These are phyloP conservation scores for Chenopodium berlandieri DNA, from an alignment of 148 eudicot genomes.

Conservation along the genomic window DNA sequence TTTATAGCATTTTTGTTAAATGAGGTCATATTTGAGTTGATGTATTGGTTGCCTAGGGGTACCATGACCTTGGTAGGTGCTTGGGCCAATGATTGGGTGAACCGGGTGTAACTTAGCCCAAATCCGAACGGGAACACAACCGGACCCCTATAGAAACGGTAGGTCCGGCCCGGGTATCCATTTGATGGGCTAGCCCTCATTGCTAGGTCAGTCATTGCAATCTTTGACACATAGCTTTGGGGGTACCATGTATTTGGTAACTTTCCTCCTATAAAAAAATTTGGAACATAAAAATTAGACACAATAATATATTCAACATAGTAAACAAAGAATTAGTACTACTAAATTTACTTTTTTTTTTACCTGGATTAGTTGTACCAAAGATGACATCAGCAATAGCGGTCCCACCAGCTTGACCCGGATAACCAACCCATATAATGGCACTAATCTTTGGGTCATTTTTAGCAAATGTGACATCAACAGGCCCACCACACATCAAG, in stretches of 20 bases:
- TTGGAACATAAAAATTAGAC: slow-evolving; percentile 25
- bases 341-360: neutral
- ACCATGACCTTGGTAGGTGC: slow-evolving; percentile 44
- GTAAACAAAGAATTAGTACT: neutral
- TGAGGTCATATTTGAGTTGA: slow-evolving; percentile 36
- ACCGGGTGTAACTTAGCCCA: slow-evolving; percentile 69
- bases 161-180: slow-evolving; percentile 64
- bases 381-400: slow-evolving; percentile 62
- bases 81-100: slow-evolving; percentile 44
- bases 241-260: slow-evolving; percentile 81
- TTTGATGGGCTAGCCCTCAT: slow-evolving; percentile 40
- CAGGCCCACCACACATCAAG: slow-evolving; percentile 86
- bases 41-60: slow-evolving; percentile 31
- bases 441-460: slow-evolving; percentile 37
- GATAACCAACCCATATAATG: slow-evolving; percentile 70
- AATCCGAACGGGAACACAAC: slow-evolving; percentile 57
- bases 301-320: neutral
- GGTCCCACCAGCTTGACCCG: slow-evolving; percentile 57
- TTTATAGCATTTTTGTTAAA: slow-evolving; percentile 38
- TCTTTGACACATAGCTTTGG: slow-evolving; percentile 51
- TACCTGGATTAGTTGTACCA: slow-evolving; percentile 55
- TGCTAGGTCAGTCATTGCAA: slow-evolving; percentile 60
- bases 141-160: slow-evolving; percentile 55
- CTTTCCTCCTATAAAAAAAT: slow-evolving; percentile 53
- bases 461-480: slow-evolving; percentile 70